Base-by-base conservation (phyloP, 306 rosid species). In the Notholithocarpus densiflorus region DNA sequence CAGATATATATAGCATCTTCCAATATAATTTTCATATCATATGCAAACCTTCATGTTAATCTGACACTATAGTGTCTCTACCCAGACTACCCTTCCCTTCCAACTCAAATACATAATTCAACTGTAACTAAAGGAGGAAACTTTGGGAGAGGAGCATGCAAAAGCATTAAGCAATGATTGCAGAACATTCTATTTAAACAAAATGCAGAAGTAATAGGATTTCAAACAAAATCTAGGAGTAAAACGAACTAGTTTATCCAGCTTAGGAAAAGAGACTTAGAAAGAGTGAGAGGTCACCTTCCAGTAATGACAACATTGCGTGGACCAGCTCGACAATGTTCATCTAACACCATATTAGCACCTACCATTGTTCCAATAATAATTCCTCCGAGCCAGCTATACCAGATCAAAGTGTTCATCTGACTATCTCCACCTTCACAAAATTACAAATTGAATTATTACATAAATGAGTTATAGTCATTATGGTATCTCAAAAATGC, bases 361-460 rank as follows among this genome's bases (percentile, higher is more conserved):
- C 99, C 99, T 53, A 91, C 87, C 99, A 96, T 93, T 37, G 97
- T 93, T 31, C 99, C 99, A 80, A 96, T 91, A 56, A 96, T 89
- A 72, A 93, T 81, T 84, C 99, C 99, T 79, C 99, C 99, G 19
- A 94, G 94, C 98, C 98, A 94, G 73, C 98, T 94, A 73, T 90
- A 90, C 97, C 98, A 94, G 76, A 92, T 87, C 68, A 94, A 68
- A 23, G 88, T 86, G 75, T 89, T 88, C 97, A 94, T 77, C 54
- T 94, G 97, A 78, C 85, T 83, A 23, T 94, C 98, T 73, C 96
- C 98, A 75, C 92, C 98, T 94, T 84, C 82, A 81, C 5, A 82
- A 74, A 80, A 76, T 60, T 9, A 53, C 77, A 64, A 73, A 74
- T 29, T 77, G 34, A 80, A 72, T 59, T 6, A 54, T 23, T 32